phyloP scores from a whole-genome alignment of 2,329 filamentous ascomycete genomes.

The Colletotrichum sp. region DNA sequence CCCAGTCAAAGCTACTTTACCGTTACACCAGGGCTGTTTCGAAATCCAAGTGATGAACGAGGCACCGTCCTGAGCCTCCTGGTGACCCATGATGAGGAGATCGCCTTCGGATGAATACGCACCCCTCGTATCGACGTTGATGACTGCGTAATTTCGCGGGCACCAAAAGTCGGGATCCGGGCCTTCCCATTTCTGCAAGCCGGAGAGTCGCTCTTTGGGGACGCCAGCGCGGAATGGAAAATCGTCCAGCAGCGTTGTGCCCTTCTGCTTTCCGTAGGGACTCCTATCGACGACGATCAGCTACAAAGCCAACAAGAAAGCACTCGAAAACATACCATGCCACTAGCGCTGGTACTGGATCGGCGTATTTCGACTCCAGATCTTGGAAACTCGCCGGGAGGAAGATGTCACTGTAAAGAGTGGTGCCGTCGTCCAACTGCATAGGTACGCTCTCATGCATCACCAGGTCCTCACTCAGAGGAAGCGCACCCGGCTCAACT shows the following conservation, averaged over 20 bases:
- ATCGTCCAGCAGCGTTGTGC: not conserved
- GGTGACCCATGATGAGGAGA: not conserved
- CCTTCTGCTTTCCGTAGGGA: not conserved
- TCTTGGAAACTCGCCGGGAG: not conserved
- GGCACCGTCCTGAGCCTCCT: not conserved
- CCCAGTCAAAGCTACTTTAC: not conserved
- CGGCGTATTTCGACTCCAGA: not conserved
- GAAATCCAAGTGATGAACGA: not conserved
- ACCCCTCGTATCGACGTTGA: not conserved
- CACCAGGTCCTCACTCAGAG: not conserved
- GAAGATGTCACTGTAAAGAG: not conserved
- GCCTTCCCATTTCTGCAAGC: not conserved
- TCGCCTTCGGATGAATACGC: not conserved
- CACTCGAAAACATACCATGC: not conserved
- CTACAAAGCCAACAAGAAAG: rapidly evolving
- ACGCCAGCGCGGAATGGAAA: not conserved
- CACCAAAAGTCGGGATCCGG: not conserved
- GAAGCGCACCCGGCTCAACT: not conserved
- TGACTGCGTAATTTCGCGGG: not conserved
- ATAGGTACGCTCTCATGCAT: not conserved
- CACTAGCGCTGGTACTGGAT: not conserved
- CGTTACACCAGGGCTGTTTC: not conserved
- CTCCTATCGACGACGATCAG: not conserved
- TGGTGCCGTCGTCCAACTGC: not conserved
- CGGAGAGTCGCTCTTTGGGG: not conserved